These are phyloP conservation scores for Macrocystidia cucumis DNA, from an alignment of 1,284 basidiomycete genomes.

Conservation along the genomic window DNA sequence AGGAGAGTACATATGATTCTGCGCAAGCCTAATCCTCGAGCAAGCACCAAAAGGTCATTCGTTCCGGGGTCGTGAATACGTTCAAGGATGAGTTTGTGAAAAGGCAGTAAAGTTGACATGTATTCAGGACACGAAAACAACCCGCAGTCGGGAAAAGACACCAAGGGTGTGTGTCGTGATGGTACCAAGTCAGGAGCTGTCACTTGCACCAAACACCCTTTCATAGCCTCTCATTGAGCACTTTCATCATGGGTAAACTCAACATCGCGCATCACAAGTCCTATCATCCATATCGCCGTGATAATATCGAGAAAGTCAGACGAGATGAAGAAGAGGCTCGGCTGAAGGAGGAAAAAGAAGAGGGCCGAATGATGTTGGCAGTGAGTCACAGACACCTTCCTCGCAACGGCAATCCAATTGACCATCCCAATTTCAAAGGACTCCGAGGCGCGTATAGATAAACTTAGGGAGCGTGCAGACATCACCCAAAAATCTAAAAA, in stretches of 20 bases:
- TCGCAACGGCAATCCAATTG: constrained; percentile 2
- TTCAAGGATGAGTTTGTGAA: constrained; percentile 59
- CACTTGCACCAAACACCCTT: constrained; percentile 3
- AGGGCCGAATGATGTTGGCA: constrained; percentile 64
- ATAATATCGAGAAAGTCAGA: constrained; percentile 77
- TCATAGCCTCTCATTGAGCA: no score
- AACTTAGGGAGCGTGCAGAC: constrained; percentile 51
- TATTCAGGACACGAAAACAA: no score
- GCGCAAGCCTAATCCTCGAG: constrained; percentile 81
- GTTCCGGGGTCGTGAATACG: constrained; percentile 71
- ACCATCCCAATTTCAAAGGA: constrained; percentile 37
- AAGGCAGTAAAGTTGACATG: constrained; percentile 52
- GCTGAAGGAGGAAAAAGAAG: constrained; percentile 54
- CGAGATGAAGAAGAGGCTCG: constrained; percentile 77
- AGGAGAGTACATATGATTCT: constrained; percentile 79
- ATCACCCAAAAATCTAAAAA: constrained; percentile 20
- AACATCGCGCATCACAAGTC: constrained; percentile 89
- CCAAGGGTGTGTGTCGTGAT: neutral
- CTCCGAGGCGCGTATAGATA: constrained; percentile 68
- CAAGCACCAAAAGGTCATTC: constrained; percentile 79
- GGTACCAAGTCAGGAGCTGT: no score
- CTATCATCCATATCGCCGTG: constrained; percentile 78
- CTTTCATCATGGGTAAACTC: constrained; percentile 60
- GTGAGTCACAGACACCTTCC: constrained; percentile 29
- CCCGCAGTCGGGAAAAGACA: neutral